Evolutionary conservation across 208 protist species (phyloP), one percentile per base, ranked within the genome.

Genomic region (Porcisia hertigi): DNA sequence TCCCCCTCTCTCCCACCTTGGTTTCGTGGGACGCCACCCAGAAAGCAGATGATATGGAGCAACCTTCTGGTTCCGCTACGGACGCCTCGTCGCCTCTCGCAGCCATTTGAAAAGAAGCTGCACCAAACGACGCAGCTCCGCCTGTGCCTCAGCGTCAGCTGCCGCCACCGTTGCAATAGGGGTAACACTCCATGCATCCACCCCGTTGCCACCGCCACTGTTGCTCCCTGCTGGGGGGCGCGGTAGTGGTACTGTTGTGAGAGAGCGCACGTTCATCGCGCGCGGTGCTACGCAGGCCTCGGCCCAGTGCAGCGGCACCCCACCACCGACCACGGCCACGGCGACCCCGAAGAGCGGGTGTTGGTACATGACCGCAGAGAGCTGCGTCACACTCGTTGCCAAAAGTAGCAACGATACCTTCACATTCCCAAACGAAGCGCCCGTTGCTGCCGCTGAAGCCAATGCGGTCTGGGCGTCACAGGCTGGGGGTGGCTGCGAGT

Each of bases 331-430:
- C 55, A 84, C 77, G 23, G 76, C 81, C 25, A 82, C 76, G 16
- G 83, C 86, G 18, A 83, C 70, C 30, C 86, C 86, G 65, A 90
- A 88, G 23, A 88, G 72, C 23, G 83, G 86, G 53, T 84, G 79
- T 18, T 54, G 64, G 62, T 69, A 23, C 66, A 90, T 80, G 55
- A 72, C 74, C 30, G 30, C 11, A 11, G 62, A 64, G 45, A 85
- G 41, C 25, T 54, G 34, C 14, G 43, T 16, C 23, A 69, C 30
- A 3, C 20, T 49, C 25, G 58, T 43, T n/a, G 63, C 66, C 45
- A 54, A 47, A 69, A 69, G 16, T 20, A 43, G 18, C 11, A 25
- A 20, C 18, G 65, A 14, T 16, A 62, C 45, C 6, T 52, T n/a
- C 0, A 9, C 45, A 23, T 1, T 39, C 5, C 18, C 53, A 41